Conservation (phyloP, 1,284 basidiomycete genomes). For the Ceratobasidium papillatum region DNA sequence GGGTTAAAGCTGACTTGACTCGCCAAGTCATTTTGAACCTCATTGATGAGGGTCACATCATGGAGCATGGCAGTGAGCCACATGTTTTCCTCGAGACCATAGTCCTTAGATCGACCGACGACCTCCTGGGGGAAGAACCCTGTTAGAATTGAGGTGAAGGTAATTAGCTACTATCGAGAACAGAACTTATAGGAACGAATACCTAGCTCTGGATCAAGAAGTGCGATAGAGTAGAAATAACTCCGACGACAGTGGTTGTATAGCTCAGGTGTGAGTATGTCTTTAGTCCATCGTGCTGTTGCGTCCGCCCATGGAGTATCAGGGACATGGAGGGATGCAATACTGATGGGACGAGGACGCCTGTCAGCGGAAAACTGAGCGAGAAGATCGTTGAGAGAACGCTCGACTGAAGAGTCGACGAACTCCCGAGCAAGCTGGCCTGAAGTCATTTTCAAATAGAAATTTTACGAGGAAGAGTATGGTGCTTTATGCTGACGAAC, state of each 20-base stretch:
- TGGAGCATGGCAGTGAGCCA: constrained; percentile 36
- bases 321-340: constrained; percentile 2
- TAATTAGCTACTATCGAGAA: background rate
- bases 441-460: background rate
- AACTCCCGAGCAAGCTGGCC: constrained; percentile 8
- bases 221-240: constrained; percentile 17
- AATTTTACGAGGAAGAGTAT: background rate
- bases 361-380: constrained; percentile 7
- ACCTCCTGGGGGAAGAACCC: constrained; percentile 2
- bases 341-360: constrained; percentile 20
- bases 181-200: background rate
- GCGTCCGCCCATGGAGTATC: constrained; percentile 18
- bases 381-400: constrained; percentile 25
- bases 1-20: constrained; percentile 16
- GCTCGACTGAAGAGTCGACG: constrained; percentile 35
- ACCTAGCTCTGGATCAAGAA: constrained; percentile 25
- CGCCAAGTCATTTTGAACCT: constrained; percentile 15
- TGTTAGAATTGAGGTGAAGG: background rate
- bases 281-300: constrained; percentile 25
- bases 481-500: background rate
- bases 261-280: constrained; percentile 17
- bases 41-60: constrained; percentile 18
- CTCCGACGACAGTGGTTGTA: constrained; percentile 17
- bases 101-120: background rate
- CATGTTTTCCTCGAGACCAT: constrained; percentile 27